A percentile compares a stretch with the other conserved stretches of the same genome.
phyloP scores from a whole-genome alignment of 106 monocot species.

The Cymbidium sinense region DNA sequence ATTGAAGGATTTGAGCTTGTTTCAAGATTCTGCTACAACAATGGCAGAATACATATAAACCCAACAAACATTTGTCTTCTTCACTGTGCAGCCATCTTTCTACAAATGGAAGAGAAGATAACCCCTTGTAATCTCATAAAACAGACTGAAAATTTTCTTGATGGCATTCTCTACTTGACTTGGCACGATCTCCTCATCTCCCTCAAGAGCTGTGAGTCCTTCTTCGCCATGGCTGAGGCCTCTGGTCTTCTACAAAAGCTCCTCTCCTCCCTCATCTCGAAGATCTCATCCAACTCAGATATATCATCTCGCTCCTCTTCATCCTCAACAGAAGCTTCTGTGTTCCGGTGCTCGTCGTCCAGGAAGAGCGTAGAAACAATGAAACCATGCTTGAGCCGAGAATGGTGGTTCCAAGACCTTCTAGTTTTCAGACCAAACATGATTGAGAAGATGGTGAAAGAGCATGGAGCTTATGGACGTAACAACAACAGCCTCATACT shows the following conservation, averaged over 20 bases:
- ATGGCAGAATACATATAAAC: conserved; percentile 39
- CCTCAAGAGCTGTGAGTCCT: conserved; percentile 43
- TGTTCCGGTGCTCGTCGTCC: conserved; percentile 25
- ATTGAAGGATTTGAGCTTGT: conserved; percentile 52
- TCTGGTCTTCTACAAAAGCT: conserved; percentile 51
- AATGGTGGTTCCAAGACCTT: conserved; percentile 83
- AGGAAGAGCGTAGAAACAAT: conserved; percentile 30
- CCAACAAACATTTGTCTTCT: conserved; percentile 42
- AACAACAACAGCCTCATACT: conserved; percentile 59
- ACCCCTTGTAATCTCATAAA: conserved; percentile 38
- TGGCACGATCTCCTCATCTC: conserved; percentile 52
- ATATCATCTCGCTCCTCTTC: conserved; percentile 19
- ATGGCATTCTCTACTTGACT: conserved; percentile 63
- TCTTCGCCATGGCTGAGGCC: conserved; percentile 30
- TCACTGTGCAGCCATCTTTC: conserved; percentile 33
- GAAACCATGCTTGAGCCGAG: conserved; percentile 11
- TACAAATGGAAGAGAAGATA: conserved; percentile 59
- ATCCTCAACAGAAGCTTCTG: conserved; percentile 42
- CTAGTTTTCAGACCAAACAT: conserved; percentile 28
- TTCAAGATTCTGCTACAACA: conserved; percentile 59
- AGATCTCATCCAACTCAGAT: conserved; percentile 51
- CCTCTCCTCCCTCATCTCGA: conserved; percentile 39
- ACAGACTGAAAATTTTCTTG: conserved; percentile 47
- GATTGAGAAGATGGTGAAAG: conserved; percentile 37
- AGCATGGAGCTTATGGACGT: conserved; percentile 36